These are phyloP conservation scores for Penicillium arizonense DNA, from an alignment of 495 filamentous ascomycete genomes.

Conservation along the genomic window DNA sequence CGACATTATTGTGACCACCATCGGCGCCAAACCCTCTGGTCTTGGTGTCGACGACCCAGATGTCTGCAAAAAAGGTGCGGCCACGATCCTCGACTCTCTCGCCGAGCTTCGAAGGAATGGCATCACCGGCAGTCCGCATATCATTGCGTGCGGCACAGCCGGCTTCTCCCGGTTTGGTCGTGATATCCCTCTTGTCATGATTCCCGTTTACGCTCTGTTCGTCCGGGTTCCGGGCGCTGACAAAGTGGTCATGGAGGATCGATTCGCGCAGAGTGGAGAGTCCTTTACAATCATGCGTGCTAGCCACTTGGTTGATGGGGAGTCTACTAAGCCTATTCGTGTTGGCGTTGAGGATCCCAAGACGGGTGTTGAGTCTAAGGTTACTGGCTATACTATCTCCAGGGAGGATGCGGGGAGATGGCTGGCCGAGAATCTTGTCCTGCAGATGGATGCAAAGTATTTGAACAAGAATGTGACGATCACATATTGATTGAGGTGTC, in stretches of 20 bases:
- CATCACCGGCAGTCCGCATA: constrained; percentile 31
- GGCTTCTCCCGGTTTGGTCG: constrained; percentile 46
- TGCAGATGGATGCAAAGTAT: not conserved
- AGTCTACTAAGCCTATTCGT: constrained; percentile 28
- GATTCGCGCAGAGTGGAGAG: constrained; percentile 31
- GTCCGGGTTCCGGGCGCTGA: constrained; percentile 54
- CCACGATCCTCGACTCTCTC: constrained; percentile 45
- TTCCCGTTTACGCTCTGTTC: constrained; percentile 50
- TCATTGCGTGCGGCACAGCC: constrained; percentile 53
- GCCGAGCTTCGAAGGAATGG: constrained; percentile 18
- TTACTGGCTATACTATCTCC: constrained; percentile 46
- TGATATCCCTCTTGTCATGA: constrained; percentile 51
- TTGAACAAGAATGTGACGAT: constrained; percentile 7
- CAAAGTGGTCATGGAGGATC: constrained; percentile 59
- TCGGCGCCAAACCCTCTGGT: constrained; percentile 26
- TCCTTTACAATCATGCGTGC: constrained; percentile 46
- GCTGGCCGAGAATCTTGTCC: constrained; percentile 28
- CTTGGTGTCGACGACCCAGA: constrained; percentile 47
- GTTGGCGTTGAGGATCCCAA: constrained; percentile 41
- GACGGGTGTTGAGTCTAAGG: constrained; percentile 35
- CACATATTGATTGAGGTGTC: not conserved
- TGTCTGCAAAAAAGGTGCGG: constrained; percentile 54
- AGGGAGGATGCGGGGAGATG: constrained; percentile 40
- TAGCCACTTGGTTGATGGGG: constrained; percentile 34
- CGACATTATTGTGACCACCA: constrained; percentile 31